These are phyloP conservation scores for Xylaria curta DNA, from an alignment of 495 filamentous ascomycete species.

Conservation along the genomic window DNA sequence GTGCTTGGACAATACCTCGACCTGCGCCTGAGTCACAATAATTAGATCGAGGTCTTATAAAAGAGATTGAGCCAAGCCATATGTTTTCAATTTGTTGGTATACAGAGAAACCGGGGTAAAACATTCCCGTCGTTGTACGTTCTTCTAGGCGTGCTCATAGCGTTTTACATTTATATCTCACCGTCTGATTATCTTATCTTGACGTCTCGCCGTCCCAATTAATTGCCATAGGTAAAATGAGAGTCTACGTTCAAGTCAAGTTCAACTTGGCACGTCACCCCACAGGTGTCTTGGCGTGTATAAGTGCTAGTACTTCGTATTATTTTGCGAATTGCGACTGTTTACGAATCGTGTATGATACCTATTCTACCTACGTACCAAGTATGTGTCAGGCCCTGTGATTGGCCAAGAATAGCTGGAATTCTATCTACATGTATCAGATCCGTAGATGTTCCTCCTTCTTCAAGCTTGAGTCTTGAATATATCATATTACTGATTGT, in stretches of 20 bases:
- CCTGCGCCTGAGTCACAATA: constrained; percentile 20
- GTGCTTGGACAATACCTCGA: constrained; percentile 28
- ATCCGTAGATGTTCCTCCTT: too few species aligned
- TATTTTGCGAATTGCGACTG: neutral
- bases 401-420: too few species aligned
- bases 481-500: too few species aligned
- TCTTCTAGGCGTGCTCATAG: neutral
- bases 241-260: too few species aligned
- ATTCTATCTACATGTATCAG: too few species aligned
- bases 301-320: too few species aligned
- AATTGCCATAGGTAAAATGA: neutral
- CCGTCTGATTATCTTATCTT: neutral
- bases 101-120: neutral
- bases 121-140: neutral
- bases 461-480: too few species aligned
- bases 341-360: neutral
- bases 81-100: neutral
- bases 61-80: neutral
- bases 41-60: neutral
- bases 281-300: constrained; percentile 1
- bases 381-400: too few species aligned
- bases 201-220: neutral
- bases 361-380: neutral
- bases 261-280: neutral
- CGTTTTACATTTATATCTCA: neutral